Evolutionary conservation across 75 land plant species (phyloP), one percentile per base, ranked within the genome.

Genomic region (Adiantum capillusveneris): DNA sequence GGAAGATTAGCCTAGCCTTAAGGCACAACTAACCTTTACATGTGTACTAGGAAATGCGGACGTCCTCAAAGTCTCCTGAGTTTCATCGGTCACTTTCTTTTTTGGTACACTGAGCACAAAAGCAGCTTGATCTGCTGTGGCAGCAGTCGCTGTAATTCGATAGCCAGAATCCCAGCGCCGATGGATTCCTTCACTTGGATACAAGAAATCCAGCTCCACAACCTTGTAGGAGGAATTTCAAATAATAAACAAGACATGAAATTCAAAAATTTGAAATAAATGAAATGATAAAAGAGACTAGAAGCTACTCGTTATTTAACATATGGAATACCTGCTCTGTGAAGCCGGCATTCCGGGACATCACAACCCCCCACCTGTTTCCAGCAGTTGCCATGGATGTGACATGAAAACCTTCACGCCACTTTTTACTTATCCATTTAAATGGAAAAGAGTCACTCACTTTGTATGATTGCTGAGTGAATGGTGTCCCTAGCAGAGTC

Each of bases 351-450:
- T 76, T 78, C 19, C 84, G 72, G 37, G 84, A 81, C 88, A 81
- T 81, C 19, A 86, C 90, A 29, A 84, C 76, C 6, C 60, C 88
- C 88, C 88, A 84, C 54, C 81, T 59, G 44, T 39, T 75, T 17
- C 84, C 84, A n/a, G 88, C 74, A 30, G 88, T 84, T 6, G 88
- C 88, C 88, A 84, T 84, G 6, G 84, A 64, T 1, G 88, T 84
- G n/a, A 84, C 88, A 63, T 65, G 78, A 53, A 84, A 84, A 0
- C 84, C 84, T 56, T 84, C 88, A 31, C 57, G 74, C 88, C 88
- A 84, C 57, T 84, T 84, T 29, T 81, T 84, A 58, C 75, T 81
- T 41, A 84, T 84, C 88, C 84, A 84, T 46, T 84, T 84, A 65
- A 74, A 86, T 7, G 90, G 90, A 64, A 82, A 86, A 13, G 76